These are phyloP conservation scores for Salix viminalis DNA, from an alignment of 345 rosid genomes.

Conservation along the genomic window DNA sequence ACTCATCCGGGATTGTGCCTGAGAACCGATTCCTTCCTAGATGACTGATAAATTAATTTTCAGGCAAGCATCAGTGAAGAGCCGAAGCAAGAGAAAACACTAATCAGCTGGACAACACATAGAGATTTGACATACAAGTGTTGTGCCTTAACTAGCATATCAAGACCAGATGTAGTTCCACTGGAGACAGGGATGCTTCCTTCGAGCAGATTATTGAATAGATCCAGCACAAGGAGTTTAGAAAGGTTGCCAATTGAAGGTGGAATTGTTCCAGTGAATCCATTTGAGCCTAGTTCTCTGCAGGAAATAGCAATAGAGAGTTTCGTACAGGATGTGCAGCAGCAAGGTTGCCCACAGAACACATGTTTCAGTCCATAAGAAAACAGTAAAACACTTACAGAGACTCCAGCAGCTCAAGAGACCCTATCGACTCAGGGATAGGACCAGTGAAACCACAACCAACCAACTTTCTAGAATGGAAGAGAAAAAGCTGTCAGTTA, in stretches of 20 bases:
- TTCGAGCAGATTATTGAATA: conserved; percentile 64
- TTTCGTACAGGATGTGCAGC: neutral
- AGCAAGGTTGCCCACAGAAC: neutral
- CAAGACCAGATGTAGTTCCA: conserved; percentile 70
- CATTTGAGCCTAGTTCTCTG: conserved; percentile 73
- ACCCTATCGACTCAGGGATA: conserved; percentile 67
- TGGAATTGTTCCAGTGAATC: conserved; percentile 69
- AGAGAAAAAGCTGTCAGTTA: neutral
- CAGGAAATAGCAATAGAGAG: conserved; percentile 11
- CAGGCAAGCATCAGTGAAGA: neutral
- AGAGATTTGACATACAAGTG: conserved; percentile 64
- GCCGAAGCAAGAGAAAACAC: neutral
- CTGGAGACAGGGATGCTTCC: conserved; percentile 72
- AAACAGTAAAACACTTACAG: conserved; percentile 43
- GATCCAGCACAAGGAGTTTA: conserved; percentile 69
- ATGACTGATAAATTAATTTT: conserved; percentile 42
- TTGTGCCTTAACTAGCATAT: conserved; percentile 51
- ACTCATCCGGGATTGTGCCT: conserved; percentile 48
- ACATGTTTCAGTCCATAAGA: neutral
- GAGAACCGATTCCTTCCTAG: conserved; percentile 63
- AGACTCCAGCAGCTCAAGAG: conserved; percentile 39
- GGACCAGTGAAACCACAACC: conserved; percentile 70
- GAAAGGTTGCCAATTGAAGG: conserved; percentile 63
- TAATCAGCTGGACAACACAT: neutral
- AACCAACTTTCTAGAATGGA: conserved; percentile 50